A percentile compares a stretch with the other conserved stretches of the same genome.
Evolutionary conservation across 345 rosid species (phyloP).

Genomic region (Cardamine resedifolia): DNA sequence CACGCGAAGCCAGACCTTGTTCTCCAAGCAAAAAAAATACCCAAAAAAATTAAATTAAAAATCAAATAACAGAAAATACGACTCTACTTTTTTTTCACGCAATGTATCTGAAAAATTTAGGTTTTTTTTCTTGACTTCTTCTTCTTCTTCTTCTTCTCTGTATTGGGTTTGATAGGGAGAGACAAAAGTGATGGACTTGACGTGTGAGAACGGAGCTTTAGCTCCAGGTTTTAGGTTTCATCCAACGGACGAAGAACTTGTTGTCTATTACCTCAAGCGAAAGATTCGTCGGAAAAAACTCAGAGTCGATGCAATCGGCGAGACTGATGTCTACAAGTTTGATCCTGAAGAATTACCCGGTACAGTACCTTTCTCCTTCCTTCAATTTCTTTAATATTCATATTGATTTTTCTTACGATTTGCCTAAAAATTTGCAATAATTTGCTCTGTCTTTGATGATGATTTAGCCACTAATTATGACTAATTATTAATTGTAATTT

Average conservation of each 20-base stretch:
- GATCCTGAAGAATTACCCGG: conserved; percentile 96
- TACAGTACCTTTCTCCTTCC: conserved; percentile 21
- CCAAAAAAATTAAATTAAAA: background rate
- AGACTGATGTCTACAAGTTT: conserved; percentile 83
- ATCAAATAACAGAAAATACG: background rate
- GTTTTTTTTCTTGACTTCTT: background rate
- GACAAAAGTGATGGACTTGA: conserved; percentile 26
- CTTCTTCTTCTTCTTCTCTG: background rate
- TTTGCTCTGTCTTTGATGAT: background rate
- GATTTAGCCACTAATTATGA: background rate
- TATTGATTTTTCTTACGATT: background rate
- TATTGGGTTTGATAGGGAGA: background rate
- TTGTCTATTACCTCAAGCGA: conserved; percentile 72
- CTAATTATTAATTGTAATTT: no score
- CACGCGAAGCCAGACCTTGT: background rate
- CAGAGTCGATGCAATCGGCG: conserved; percentile 61
- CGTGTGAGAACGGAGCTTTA: conserved; percentile 44
- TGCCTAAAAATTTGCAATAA: background rate
- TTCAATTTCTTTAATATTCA: background rate
- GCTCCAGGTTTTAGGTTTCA: conserved; percentile 96
- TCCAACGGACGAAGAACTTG: conserved; percentile 92
- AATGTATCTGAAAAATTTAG: background rate
- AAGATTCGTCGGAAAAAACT: conserved; percentile 65
- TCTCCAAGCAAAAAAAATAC: background rate
- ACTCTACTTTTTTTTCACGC: background rate